phyloP scores from a whole-genome alignment of 228 moss, liverwort and hornwort genomes.

The Sphagnum fallax region DNA sequence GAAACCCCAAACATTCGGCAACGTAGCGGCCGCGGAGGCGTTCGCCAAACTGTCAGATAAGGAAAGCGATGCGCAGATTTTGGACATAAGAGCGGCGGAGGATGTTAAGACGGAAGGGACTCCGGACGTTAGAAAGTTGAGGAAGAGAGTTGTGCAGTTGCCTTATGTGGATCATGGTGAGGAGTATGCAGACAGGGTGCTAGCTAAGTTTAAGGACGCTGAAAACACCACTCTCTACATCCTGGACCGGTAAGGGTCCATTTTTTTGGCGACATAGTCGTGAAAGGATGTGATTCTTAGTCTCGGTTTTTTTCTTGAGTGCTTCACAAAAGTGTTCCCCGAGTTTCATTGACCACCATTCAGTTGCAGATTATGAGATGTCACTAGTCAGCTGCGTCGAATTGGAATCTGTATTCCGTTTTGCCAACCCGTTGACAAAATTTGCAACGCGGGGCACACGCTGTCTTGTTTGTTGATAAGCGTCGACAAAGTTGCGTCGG shows the following conservation, averaged over 20 bases:
- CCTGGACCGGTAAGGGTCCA: conserved; percentile 47
- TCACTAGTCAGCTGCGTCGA: no score
- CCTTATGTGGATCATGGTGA: conserved; percentile 38
- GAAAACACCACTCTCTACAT: conserved; percentile 65
- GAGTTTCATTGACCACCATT: no score
- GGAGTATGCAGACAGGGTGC: conserved; percentile 32
- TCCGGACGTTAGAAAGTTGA: conserved; percentile 53
- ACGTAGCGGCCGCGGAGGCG: conserved; percentile 48
- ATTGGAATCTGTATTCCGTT: no score
- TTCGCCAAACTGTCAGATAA: conserved; percentile 38
- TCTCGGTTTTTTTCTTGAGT: no score
- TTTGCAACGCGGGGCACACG: no score
- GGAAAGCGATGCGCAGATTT: conserved; percentile 26
- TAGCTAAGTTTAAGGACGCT: conserved; percentile 45
- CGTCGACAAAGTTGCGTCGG: no score
- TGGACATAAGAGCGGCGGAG: conserved; percentile 54
- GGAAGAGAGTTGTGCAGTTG: conserved; percentile 51
- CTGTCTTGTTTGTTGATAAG: no score
- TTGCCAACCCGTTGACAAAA: no score
- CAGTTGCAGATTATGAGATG: no score
- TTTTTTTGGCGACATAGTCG: not conserved
- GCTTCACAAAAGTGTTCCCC: no score
- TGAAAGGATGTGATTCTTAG: no score
- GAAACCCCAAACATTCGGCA: conserved; percentile 26
- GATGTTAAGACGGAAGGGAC: conserved; percentile 58